Evolutionary conservation across 108 stramenopile genomes (phyloP), one percentile per base, ranked within the genome.

Genomic region (Fistulifera pelliculosa): DNA sequence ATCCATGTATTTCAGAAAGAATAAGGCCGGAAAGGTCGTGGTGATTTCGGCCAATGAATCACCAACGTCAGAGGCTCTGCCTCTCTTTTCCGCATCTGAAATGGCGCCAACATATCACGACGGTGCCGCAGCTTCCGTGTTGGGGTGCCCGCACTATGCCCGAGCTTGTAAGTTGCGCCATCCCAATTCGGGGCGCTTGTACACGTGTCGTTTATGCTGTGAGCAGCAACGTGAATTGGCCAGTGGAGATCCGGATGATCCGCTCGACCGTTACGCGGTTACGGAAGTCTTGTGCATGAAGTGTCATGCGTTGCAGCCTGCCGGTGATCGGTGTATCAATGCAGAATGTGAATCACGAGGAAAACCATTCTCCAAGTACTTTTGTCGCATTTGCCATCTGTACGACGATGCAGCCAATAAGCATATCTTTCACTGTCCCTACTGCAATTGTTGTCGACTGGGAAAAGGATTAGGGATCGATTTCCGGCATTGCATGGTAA

Each of bases 381-480:
- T 66, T 49, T 96, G 95, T 61, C 67, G 63, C 24, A 89, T 94
- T 47, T 96, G 95, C 54, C 82, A 93, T 58, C 79, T 96, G 17
- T 93, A 80, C 43, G 95, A 96, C 50, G 85, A 85, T 56, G 62
- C 73, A 0, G 67, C 81, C 35, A 70, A 80, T 40, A 49, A 70
- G 11, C 4, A 11, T 11, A 83, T 87, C 11, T 97, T 91, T 58
- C 93, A 97, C 65, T 97, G 93, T 60, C 94, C 90, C 1, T 95
- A 73, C 35, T 95, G 96, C 74, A 96, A 98, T 57, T 85, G 92
- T 0, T 98, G 96, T 56, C 72, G 94, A 44, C 68, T 80, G 42
- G 96, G 96, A 8, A 62, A 76, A 47, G 94, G 96, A 16, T 75
- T 97, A 14, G 95, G 95, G 3, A 82, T 93, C 38, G 96, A 98